Evolutionary conservation across 768 basidiomycete genomes (phyloP), one percentile per base, ranked within the genome.

Genomic region (Lyophyllum semitale): DNA sequence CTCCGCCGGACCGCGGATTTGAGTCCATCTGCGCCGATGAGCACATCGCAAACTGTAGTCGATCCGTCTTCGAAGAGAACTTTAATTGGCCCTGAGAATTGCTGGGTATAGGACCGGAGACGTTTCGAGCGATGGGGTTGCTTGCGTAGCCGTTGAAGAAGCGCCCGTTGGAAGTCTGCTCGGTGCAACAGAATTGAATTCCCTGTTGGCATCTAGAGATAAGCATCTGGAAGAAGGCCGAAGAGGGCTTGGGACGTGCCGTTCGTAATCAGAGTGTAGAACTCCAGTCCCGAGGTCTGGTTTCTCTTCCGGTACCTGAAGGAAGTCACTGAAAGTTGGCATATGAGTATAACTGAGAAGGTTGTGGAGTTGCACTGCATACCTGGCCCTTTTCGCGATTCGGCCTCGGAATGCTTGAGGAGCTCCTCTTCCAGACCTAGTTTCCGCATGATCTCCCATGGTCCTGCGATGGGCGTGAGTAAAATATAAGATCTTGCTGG

Each of bases 1-100:
- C 68, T 65, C 27, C 68, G 65, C 32, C 81, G 72, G 60, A 85
- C 80, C 53, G 72, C 74, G 27, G 85, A 87, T 68, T 82, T 83
- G 55, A 88, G 56, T 4, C 87, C 87, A 59, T 89, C 87, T n/a
- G 85, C 86, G 33, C 87, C 87, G 48, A 89, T 68, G 69, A 91
- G 79, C 12, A 89, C 64, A 64, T 90, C 87, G 63, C 85, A 89
- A 22, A 74, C 72, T 4, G 83, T 74, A 11, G 71, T 76, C 13
- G 84, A 74, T 38, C 84, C 86, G 61, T 90, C 89, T 58, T 80
- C 71, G 64, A 90, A 91, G 20, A 72, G 62, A 54, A 91, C 69
- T 26, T 68, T 73, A 58, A 86, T 76, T 18, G 70, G 68, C 2
- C 73, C 74, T 9, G 72, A 66, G 33, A 63, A 63, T 27, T 68